Evolutionary conservation across 345 rosid species (phyloP), one percentile per base, ranked within the genome.

Genomic region (Clarkia xantiana): DNA sequence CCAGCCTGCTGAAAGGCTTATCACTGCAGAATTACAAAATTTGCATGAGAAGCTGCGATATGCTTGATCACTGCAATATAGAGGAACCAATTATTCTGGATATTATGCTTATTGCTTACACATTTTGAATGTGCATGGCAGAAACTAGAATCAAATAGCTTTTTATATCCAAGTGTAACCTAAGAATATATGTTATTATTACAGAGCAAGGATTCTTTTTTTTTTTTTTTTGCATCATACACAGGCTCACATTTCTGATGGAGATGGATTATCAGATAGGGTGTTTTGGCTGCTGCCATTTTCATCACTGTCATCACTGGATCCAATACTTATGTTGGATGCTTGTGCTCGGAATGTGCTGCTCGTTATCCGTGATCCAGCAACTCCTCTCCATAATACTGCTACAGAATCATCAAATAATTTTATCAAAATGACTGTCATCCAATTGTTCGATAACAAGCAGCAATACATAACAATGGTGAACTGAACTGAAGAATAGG

Each of bases 351-450:
- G 82, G 20, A 75, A 53, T 12, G 44, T 65, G 57, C 64, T 38
- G 42, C 62, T 46, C 1, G 53, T 51, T 45, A 63, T 65, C 40
- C 62, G 69, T 65, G 66, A 54, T 45, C 62, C 67, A 42, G 71
- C 42, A 65, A 54, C 64, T 54, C 71, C 66, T 67, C 86, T 76
- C 70, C 72, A 76, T 72, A 84, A 78, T 67, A 80, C 98, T 83
- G 70, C 45, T 78, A 47, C 18, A 57, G 46, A 56, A 39, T 14
- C 46, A 58, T 58, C 59, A 12, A 18, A 14, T 47, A 52, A 38
- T 5, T 36, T 15, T 19, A 40, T 39, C 29, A 7, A 45, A 14
- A 45, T 17, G 15, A 42, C 9, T 13, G 18, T 34, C 39, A 11
- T 36, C 25, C 8, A 14, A 13, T 42, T 50, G 44, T 42, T 44